These are phyloP conservation scores for Bryum argenteum DNA, from an alignment of 225 moss, liverwort and hornwort species.

Conservation along the genomic window DNA sequence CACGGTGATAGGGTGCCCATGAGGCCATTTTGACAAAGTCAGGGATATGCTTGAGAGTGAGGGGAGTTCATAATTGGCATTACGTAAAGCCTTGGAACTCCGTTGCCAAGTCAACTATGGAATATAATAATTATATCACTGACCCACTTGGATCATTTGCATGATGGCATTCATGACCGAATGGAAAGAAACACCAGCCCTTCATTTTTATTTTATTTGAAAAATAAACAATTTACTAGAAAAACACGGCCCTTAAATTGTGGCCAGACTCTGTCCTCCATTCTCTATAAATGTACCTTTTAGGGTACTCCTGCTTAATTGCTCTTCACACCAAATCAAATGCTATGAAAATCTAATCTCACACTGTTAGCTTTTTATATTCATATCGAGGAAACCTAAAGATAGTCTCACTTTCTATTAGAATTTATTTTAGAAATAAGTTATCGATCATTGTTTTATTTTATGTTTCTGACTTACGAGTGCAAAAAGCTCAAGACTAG, in stretches of 20 bases:
- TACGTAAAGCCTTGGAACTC: conserved; percentile 28
- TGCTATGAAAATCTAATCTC: not conserved
- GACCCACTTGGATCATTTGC: conserved; percentile 26
- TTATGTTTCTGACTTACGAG: too few species aligned
- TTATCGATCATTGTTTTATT: too few species aligned
- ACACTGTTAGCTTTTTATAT: not conserved
- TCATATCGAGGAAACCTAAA: too few species aligned
- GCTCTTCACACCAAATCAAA: not conserved
- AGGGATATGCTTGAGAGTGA: conserved; percentile 13
- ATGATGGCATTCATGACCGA: conserved; percentile 21
- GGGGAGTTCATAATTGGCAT: conserved; percentile 9
- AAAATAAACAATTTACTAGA: too few species aligned
- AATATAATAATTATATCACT: conserved; percentile 16
- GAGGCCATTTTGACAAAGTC: conserved; percentile 30
- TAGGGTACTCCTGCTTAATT: not conserved
- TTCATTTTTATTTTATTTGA: too few species aligned
- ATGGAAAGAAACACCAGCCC: too few species aligned
- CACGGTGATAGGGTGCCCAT: not conserved
- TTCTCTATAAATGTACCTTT: not conserved
- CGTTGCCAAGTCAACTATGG: conserved; percentile 31
- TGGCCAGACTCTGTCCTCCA: too few species aligned
- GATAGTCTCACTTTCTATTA: too few species aligned
- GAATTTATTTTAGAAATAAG: too few species aligned
- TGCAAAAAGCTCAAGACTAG: too few species aligned
- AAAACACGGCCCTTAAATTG: too few species aligned